Conservation (phyloP, 169 alveolate genomes). For the Cryptosporidium sp. region DNA sequence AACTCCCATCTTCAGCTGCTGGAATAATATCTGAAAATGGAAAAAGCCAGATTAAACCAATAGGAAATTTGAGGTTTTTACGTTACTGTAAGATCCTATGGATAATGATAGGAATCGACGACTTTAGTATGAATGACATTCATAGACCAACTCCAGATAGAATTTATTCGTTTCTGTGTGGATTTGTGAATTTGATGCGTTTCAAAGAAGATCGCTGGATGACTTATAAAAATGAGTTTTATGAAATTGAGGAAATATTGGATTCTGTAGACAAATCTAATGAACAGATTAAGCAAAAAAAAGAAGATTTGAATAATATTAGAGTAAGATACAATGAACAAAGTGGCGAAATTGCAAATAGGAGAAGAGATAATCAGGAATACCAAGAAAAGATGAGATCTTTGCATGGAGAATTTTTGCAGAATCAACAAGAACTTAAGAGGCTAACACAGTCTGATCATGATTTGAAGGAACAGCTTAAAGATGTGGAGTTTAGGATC, state of each 20-base stretch:
- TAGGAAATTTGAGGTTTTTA: conserved; percentile 67
- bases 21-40: conserved; percentile 66
- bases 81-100: conserved; percentile 64
- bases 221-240: conserved; percentile 62
- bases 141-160: conserved; percentile 73
- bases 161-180: conserved; percentile 54
- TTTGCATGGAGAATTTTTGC: conserved; percentile 65
- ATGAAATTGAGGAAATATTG: conserved; percentile 52
- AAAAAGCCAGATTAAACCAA: conserved; percentile 56
- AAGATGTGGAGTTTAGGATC: conserved; percentile 59
- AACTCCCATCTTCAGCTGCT: conserved; percentile 45
- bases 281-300: conserved; percentile 65
- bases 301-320: conserved; percentile 52
- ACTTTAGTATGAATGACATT: conserved; percentile 66
- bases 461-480: conserved; percentile 47
- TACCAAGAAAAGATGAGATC: conserved; percentile 64
- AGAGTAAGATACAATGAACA: conserved; percentile 52
- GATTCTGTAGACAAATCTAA: conserved; percentile 57
- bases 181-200: conserved; percentile 72
- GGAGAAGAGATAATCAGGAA: conserved; percentile 65
- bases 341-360: conserved; percentile 43
- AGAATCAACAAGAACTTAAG: conserved; percentile 62
- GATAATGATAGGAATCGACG: conserved; percentile 70
- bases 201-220: conserved; percentile 74
- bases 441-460: conserved; percentile 56